These are phyloP conservation scores for Protomyces inouyei DNA, from an alignment of 1,139 yeast species.

Conservation along the genomic window DNA sequence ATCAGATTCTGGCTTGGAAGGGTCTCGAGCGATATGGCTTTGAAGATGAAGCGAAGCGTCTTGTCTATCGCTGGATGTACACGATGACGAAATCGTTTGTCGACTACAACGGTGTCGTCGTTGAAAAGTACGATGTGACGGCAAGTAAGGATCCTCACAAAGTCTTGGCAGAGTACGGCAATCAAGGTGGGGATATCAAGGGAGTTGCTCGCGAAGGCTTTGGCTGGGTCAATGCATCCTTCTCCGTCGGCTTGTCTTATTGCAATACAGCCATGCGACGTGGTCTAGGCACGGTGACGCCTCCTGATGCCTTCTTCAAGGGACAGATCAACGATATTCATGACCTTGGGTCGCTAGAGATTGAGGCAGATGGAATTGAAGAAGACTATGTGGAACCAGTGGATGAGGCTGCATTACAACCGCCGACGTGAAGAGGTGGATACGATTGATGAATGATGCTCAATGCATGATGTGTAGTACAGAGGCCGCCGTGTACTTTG, in stretches of 20 bases:
- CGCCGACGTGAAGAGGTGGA: neutral
- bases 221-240: slow-evolving; percentile 95
- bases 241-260: slow-evolving; percentile 65
- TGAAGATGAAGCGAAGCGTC: slow-evolving; percentile 58
- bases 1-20: slow-evolving; percentile 90
- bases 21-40: slow-evolving; percentile 76
- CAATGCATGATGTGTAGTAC: neutral
- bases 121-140: slow-evolving; percentile 90
- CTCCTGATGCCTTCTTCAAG: slow-evolving; percentile 64
- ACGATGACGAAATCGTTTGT: slow-evolving; percentile 90
- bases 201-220: slow-evolving; percentile 92
- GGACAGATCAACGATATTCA: slow-evolving; percentile 10
- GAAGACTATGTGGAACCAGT: neutral
- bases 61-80: slow-evolving; percentile 81
- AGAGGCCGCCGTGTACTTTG: neutral
- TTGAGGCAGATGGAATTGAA: neutral
- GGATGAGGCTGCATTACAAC: neutral
- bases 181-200: slow-evolving; percentile 87
- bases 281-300: slow-evolving; percentile 75
- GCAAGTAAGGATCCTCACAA: slow-evolving; percentile 78
- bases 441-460: no score
- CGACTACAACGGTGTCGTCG: slow-evolving; percentile 91
- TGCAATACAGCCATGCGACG: slow-evolving; percentile 65
- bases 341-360: neutral
- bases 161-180: slow-evolving; percentile 95